Evolutionary conservation across 345 rosid genomes (phyloP).

Genomic region (Sonneratia caseolaris): DNA sequence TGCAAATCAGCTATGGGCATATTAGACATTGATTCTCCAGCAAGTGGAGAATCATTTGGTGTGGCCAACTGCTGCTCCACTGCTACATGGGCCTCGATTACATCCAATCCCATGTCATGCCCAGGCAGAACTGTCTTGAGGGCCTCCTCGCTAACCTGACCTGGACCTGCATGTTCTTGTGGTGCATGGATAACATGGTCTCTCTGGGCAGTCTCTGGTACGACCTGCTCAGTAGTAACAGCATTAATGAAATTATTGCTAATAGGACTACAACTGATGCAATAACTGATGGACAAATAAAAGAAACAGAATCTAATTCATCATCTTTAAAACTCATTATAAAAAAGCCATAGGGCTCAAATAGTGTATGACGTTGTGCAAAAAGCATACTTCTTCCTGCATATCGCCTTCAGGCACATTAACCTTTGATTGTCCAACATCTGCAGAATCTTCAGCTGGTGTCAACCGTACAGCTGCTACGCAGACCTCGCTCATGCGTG

Average conservation of each 20-base stretch:
- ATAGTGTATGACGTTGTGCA: not conserved
- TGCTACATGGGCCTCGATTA: not conserved
- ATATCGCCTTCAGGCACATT: not conserved
- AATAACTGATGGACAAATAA: not conserved
- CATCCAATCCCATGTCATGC: not conserved
- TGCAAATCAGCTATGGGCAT: not conserved
- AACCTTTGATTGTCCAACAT: not conserved
- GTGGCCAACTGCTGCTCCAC: constrained; percentile 1
- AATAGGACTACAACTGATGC: not conserved
- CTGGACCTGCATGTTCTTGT: not conserved
- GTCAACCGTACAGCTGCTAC: not conserved
- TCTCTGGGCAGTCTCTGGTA: not conserved
- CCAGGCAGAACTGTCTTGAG: not conserved
- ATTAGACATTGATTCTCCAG: not conserved
- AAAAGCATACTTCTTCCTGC: not conserved
- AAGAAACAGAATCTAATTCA: not conserved
- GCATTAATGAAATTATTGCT: not conserved
- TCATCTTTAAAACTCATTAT: not conserved
- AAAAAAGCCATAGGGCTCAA: not conserved
- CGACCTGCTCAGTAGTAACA: not conserved
- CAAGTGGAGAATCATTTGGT: not conserved
- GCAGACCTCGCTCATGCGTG: not conserved
- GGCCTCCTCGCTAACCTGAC: not conserved
- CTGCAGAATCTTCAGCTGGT: not conserved
- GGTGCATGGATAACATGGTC: not conserved